phyloP scores from a whole-genome alignment of 495 filamentous ascomycete genomes.

The Tuber microsphaerosporum region DNA sequence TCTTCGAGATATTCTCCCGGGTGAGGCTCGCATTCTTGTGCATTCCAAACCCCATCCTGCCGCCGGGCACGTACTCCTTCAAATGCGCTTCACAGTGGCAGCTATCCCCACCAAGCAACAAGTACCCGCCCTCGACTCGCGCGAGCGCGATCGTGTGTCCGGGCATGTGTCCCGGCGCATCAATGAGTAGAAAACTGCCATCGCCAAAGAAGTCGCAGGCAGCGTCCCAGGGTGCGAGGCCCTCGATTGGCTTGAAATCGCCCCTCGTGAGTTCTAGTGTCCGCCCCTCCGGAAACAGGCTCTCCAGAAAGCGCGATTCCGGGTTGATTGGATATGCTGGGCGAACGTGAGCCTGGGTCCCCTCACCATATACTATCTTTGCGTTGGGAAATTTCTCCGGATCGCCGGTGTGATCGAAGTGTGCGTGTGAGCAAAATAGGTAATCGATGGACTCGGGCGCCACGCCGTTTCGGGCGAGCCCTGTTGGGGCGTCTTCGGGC shows the following conservation, averaged over 20 bases:
- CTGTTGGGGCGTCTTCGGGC: constrained; percentile 13
- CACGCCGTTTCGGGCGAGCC: constrained; percentile 42
- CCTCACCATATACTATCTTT: constrained; percentile 53
- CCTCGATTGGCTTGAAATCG: constrained; percentile 37
- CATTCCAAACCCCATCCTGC: constrained; percentile 17
- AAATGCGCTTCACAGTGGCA: constrained; percentile 20
- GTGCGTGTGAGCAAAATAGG: constrained; percentile 55
- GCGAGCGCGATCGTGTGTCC: constrained; percentile 56
- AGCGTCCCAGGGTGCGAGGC: constrained; percentile 13
- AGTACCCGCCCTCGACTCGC: constrained; percentile 13
- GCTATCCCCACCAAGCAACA: constrained; percentile 19
- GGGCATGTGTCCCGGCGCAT: constrained; percentile 52
- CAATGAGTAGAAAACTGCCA: constrained; percentile 55
- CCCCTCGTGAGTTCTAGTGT: constrained; percentile 46
- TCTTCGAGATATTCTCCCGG: constrained; percentile 15
- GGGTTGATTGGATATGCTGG: constrained; percentile 51
- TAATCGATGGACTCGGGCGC: constrained; percentile 49
- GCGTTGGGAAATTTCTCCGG: constrained; percentile 50
- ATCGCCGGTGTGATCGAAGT: constrained; percentile 59
- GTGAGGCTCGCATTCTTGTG: constrained; percentile 12
- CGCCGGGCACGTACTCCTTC: constrained; percentile 9
- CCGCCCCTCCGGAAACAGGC: constrained; percentile 48
- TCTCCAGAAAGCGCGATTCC: constrained; percentile 45
- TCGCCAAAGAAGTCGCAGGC: constrained; percentile 59
- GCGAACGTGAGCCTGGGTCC: constrained; percentile 47